Evolutionary conservation across 306 rosid species (phyloP), one percentile per base, ranked within the genome.

Genomic region (Abrus precatorius): DNA sequence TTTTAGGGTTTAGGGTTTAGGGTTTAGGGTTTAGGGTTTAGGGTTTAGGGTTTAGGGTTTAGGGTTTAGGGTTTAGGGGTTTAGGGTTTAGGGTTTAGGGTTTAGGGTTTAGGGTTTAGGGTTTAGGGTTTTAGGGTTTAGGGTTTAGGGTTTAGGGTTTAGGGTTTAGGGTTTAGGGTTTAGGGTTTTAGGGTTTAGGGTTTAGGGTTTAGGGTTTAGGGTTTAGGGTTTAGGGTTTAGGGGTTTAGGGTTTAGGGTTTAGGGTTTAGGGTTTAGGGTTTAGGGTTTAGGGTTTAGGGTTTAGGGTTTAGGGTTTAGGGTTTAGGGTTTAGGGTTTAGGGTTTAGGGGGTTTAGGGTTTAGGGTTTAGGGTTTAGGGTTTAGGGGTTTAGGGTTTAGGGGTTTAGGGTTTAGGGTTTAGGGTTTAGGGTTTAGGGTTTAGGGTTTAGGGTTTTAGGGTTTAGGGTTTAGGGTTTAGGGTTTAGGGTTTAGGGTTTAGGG

Each of bases 71-170:
- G 41, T 38, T 38, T 2, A 38, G 41, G 4, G 41, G 2, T 38
- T 38, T 2, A 4, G 41, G 41, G 2, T 57, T 57, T 3, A 36
- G 64, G 36, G 4, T 57, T 57, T 27, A 36, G n/a, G 64, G 64
- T 28, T 57, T 57, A 57, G 62, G 62, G 62, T 56, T 56, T 56
- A 56, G 62, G 62, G 62, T 56, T 56, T 56, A 6, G 33, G 33
- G 62, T 14, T 56, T 56, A 14, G 62, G 62, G 33, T 2, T 14
- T 56, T 56, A 14, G 62, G 62, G 64, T 57, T 28, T 57, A 57
- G 34, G 34, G 64, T 57, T 57, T 57, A 29, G 12, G 64, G 64
- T 57, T 29, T 57, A 9, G 64, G 64, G 64, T 57, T 28, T 28
- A 14, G 59, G 62, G 30, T 56, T 56, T 14, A 28, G 62, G 33